Evolutionary conservation across 495 filamentous ascomycete species (phyloP), one percentile per base, ranked within the genome.

Genomic region (Xylaria nigripes): DNA sequence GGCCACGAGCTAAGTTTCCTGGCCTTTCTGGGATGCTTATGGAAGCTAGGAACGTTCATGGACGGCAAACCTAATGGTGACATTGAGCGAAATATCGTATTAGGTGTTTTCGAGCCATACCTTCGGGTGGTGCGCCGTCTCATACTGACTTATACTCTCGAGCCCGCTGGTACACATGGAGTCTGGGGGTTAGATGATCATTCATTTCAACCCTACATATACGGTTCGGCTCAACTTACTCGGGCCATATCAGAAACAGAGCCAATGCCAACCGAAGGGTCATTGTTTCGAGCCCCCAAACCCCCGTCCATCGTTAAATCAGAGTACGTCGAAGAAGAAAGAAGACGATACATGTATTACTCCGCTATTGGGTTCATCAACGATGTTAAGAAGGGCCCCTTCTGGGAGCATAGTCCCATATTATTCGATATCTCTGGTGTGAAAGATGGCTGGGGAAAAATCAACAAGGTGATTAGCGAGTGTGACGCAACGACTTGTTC

Each of bases 151-250:
- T 99, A 97, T 67, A 96, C 89, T 32, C 85, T 99, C 19, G 93
- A 99, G 65, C 93, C 93, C 0, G 93, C 93, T 7, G 93, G 91
- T 16, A 94, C 89, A 38, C 91, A 96, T 66, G 91, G 91, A 16
- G 91, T 96, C 45, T 96, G 91, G 91, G 91, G 91, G 32, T 73
- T 99, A 36, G 93, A 99, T 68, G 93, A 99, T 72, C 94, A 99
- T 70, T 89, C 83, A 34, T 97, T 97, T 71, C 71, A 93, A n/a
- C 89, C 93, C 0, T 99, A 97, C 73, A 85, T 99, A 45, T 93
- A 96, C 63, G 93, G 93, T 10, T 94, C 91, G 2, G 87, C 90
- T 7, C 90, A 99, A 70, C 73, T 89, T 21, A 86, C 82, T 8
- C 86, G 87, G 1, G 80, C 92, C 1, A 86, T 95, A 44, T 72